Evolutionary conservation across 1,284 basidiomycete species (phyloP), one percentile per base, ranked within the genome.

Genomic region (Irpex sp.): DNA sequence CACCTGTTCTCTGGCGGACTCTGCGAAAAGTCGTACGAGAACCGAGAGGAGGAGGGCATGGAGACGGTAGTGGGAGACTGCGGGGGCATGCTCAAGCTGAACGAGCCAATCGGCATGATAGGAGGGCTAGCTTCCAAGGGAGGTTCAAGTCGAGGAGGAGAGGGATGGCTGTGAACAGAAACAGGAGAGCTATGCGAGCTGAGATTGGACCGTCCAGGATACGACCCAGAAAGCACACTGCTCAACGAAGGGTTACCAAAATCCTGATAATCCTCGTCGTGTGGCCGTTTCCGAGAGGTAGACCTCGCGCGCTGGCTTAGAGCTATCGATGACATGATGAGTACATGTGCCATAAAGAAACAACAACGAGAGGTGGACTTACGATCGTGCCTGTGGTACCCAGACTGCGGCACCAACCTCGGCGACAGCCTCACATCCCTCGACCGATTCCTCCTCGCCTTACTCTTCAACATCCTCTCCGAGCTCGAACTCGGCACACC

Each of bases 121-220:
- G 67, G 64, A 19, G 70, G 69, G 63, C 68, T 73, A 14, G 67
- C 56, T 54, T 74, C 71, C 33, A 58, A 60, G 7, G 69, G 58
- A 21, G 67, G 62, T 37, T 75, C 73, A 73, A 61, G 74, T 7
- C 76, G 77, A 4, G 83, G 75, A 21, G 88, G 88, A 1, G 88
- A 90, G 5, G 88, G 86, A 21, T 87, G 74, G 72, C 74, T 71
- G 61, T 86, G 85, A 12, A 77, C 81, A n/a, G 88, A 90, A 5
- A 82, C 82, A 1, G 89, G 88, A 16, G 88, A 90, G 68, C 88
- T 86, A 66, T 89, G 87, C n/a, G 84, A 77, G 68, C 86, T 89
- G 33, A 78, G 69, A 59, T 73, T 78, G 37, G 74, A 68, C 28
- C 72, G 72, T 56, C 71, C 72, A 55, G 73, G 72, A 65, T 75